phyloP scores from a whole-genome alignment of 179 eudicot species.

The Actinidia arguta region DNA sequence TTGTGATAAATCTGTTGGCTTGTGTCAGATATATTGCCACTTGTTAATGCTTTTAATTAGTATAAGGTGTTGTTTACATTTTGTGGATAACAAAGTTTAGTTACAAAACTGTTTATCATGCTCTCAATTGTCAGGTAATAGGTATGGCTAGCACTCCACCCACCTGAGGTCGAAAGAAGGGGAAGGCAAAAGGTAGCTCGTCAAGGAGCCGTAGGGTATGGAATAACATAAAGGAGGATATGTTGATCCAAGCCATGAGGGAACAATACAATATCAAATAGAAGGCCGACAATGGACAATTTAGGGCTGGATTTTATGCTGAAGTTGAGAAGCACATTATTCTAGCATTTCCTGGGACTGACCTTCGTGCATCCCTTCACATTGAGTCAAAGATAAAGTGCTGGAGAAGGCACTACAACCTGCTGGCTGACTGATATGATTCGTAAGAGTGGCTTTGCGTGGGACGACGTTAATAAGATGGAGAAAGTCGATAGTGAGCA shows the following conservation, averaged over 20 bases:
- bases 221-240: neutral
- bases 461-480: neutral
- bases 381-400: neutral
- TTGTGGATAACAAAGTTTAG: too few species aligned
- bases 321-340: neutral
- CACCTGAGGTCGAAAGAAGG: neutral
- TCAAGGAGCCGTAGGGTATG: neutral
- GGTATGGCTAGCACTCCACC: neutral
- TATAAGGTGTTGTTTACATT: too few species aligned
- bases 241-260: neutral
- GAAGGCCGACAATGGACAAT: neutral
- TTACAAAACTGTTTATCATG: too few species aligned
- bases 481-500: neutral
- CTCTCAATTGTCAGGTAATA: too few species aligned
- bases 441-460: neutral
- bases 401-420: neutral
- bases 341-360: neutral
- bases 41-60: too few species aligned
- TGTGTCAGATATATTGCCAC: too few species aligned
- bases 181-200: neutral
- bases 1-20: too few species aligned
- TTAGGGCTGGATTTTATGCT: neutral
- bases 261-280: neutral
- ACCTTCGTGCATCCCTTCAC: neutral
- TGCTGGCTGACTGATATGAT: neutral